Evolutionary conservation across 1,139 yeast genomes (phyloP).

Genomic region (Candida sp.): DNA sequence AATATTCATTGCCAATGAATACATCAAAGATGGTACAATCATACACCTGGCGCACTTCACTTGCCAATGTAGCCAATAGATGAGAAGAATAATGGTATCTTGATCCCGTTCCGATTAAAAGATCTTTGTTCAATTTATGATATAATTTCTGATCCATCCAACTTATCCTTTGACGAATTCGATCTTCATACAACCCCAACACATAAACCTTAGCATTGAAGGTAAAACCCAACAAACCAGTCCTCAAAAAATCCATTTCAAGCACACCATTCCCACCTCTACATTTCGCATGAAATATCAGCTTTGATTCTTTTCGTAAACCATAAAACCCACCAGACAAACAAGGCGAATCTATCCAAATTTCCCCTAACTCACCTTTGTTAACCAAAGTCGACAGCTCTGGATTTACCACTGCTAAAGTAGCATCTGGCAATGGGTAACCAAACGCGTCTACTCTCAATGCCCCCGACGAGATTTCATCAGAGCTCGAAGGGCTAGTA

Average conservation of each 20-base stretch:
- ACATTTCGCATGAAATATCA: slow-evolving; percentile 80
- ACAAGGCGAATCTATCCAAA: slow-evolving; percentile 93
- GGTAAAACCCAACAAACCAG: slow-evolving; percentile 87
- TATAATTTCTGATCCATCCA: slow-evolving; percentile 54
- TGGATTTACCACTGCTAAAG: slow-evolving; percentile 91
- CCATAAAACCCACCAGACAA: slow-evolving; percentile 90
- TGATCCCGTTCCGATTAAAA: slow-evolving; percentile 35
- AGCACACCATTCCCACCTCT: slow-evolving; percentile 64
- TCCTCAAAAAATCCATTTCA: slow-evolving; percentile 80
- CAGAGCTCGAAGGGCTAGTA: slow-evolving; percentile 54
- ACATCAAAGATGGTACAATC: slow-evolving; percentile 94
- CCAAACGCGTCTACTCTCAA: slow-evolving; percentile 91
- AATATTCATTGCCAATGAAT: slow-evolving; percentile 76
- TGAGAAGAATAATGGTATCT: slow-evolving; percentile 86
- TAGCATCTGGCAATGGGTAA: slow-evolving; percentile 90
- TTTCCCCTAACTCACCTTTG: slow-evolving; percentile 87
- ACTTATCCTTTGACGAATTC: slow-evolving; percentile 73
- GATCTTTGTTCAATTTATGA: slow-evolving; percentile 26
- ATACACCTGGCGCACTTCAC: slow-evolving; percentile 76
- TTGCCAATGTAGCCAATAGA: slow-evolving; percentile 72
- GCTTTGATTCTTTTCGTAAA: slow-evolving; percentile 59
- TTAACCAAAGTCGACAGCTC: slow-evolving; percentile 71
- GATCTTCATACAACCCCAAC: slow-evolving; percentile 86
- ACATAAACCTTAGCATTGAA: slow-evolving; percentile 85
- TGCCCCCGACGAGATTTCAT: slow-evolving; percentile 46